phyloP scores from a whole-genome alignment of 2,329 filamentous ascomycete genomes.

The Cercospora sp. region DNA sequence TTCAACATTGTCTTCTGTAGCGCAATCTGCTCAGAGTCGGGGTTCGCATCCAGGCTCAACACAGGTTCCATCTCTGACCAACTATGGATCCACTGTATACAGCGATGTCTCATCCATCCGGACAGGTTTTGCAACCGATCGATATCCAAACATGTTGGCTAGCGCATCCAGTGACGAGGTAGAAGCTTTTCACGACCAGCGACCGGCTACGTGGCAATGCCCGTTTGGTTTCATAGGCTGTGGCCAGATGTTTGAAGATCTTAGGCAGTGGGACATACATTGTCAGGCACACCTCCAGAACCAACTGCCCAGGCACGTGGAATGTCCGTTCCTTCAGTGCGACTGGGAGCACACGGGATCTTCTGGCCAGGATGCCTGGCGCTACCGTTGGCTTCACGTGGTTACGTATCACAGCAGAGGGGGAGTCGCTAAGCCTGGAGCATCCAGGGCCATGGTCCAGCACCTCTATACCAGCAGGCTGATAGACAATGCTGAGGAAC shows the following conservation, averaged over 20 bases:
- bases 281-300: constrained; percentile 22
- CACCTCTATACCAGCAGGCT: constrained; percentile 24
- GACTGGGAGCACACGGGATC: constrained; percentile 1
- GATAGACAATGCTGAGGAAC: constrained; percentile 20
- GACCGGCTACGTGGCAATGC: constrained; percentile 17
- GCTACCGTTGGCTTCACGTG: constrained; percentile 21
- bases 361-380: constrained; percentile 25
- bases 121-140: not conserved
- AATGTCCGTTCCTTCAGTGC: constrained; percentile 26
- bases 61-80: constrained; percentile 15
- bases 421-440: not conserved
- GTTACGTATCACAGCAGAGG: constrained; percentile 8
- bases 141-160: not conserved
- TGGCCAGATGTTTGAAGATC: constrained; percentile 7
- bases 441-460: constrained; percentile 14
- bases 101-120: not conserved
- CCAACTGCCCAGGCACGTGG: constrained; percentile 17
- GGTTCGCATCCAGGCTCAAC: not conserved
- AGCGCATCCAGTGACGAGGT: not conserved
- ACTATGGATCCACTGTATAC: constrained; percentile 1
- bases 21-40: not conserved
- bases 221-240: constrained; percentile 28
- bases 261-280: constrained; percentile 24
- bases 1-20: constrained; percentile 15
- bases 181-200: not conserved